Conservation (phyloP, 2,329 filamentous ascomycete species). For the Fusarium tjaetaba region DNA sequence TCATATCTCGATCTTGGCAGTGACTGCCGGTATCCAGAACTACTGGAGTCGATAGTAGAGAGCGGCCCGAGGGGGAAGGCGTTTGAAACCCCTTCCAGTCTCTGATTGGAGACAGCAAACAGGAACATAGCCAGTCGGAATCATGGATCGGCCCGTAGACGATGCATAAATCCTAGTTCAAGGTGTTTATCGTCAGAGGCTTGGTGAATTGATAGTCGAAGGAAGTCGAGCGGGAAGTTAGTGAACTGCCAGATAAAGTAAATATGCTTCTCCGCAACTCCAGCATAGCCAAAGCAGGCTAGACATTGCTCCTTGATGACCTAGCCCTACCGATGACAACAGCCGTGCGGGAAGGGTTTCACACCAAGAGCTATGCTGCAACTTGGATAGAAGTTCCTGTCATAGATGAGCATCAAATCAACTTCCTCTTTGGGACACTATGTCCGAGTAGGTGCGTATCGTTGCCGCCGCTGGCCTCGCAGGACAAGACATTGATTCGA, state of each 20-base stretch:
- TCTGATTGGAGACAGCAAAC: slow-evolving; percentile 13
- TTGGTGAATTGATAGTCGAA: neutral
- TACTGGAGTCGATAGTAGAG: neutral
- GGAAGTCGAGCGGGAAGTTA: neutral
- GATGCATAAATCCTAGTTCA: slow-evolving; percentile 29
- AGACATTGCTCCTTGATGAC: slow-evolving; percentile 5
- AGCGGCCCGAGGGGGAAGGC: slow-evolving; percentile 1
- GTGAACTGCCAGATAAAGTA: slow-evolving; percentile 8
- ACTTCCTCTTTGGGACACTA: slow-evolving; percentile 37
- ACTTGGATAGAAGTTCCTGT: neutral
- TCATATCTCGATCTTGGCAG: neutral
- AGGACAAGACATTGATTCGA: neutral
- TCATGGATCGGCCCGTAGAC: slow-evolving; percentile 15
- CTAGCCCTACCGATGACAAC: slow-evolving; percentile 14
- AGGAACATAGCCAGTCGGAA: slow-evolving; percentile 21
- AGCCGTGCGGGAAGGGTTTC: slow-evolving; percentile 12
- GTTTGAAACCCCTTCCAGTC: neutral
- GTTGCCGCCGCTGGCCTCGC: slow-evolving; percentile 1
- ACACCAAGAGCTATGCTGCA: neutral
- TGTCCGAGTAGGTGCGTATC: slow-evolving; percentile 30
- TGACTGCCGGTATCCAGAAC: neutral
- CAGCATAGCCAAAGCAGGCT: neutral
- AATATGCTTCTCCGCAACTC: slow-evolving; percentile 12
- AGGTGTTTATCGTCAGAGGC: neutral
- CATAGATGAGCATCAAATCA: slow-evolving; percentile 8